Evolutionary conservation across 1,139 yeast species (phyloP).

Genomic region (Petasospora fabianii): DNA sequence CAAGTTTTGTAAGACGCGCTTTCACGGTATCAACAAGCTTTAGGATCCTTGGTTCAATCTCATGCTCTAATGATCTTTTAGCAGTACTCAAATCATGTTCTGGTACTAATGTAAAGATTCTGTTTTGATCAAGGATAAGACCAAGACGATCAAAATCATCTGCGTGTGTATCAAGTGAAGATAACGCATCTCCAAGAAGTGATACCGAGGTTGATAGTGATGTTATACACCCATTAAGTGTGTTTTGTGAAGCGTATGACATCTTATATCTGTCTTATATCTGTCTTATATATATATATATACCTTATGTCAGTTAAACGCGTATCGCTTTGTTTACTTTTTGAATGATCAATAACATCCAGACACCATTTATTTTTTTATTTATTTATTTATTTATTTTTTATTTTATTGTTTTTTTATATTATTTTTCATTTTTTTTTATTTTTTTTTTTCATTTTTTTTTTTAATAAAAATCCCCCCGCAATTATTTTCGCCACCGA

Average conservation of each 20-base stretch:
- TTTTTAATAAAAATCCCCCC: no score
- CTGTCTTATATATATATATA: no score
- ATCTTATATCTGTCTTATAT: neutral
- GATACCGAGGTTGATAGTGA: constrained; percentile 20
- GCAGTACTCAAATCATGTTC: constrained; percentile 37
- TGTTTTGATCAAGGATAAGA: constrained; percentile 24
- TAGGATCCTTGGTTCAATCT: constrained; percentile 36
- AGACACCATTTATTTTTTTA: no score
- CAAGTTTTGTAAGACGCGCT: constrained; percentile 34
- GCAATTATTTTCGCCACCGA: no score
- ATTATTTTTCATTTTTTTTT: no score
- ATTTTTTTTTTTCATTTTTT: no score
- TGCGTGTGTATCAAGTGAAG: constrained; percentile 20
- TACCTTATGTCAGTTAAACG: no score
- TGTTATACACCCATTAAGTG: constrained; percentile 21
- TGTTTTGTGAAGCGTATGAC: constrained; percentile 12
- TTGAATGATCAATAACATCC: no score
- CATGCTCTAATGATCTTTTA: constrained; percentile 32
- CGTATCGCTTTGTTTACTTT: neutral
- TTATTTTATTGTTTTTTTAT: no score
- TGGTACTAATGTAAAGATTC: constrained; percentile 36
- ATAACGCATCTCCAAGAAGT: constrained; percentile 17
- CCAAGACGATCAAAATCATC: constrained; percentile 22
- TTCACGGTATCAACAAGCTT: constrained; percentile 34
- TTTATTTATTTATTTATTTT: no score